A percentile compares a stretch with the other conserved stretches of the same genome.
These are phyloP conservation scores for Naegleria gruberi DNA, from an alignment of 208 protist species.

Conservation along the genomic window DNA sequence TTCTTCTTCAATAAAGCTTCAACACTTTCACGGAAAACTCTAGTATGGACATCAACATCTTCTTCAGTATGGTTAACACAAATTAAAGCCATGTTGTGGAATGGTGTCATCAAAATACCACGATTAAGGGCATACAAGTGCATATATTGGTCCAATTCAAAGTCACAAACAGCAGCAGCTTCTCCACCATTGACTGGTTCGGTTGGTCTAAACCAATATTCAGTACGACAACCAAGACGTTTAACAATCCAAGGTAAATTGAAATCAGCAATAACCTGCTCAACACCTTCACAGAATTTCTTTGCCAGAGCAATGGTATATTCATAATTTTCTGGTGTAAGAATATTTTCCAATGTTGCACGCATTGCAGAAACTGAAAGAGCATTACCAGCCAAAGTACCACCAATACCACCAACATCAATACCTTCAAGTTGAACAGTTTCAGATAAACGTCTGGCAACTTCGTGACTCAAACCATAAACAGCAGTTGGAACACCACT, in stretches of 20 bases:
- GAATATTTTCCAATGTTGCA: conserved; percentile 39
- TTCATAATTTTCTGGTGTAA: conserved; percentile 22
- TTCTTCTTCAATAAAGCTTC: conserved; percentile 1
- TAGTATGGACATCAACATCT: conserved; percentile 40
- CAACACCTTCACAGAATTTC: conserved; percentile 40
- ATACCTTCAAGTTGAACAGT: neutral
- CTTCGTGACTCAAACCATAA: conserved; percentile 41
- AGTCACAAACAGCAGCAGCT: conserved; percentile 35
- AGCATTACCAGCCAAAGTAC: conserved; percentile 45
- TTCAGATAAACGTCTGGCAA: conserved; percentile 8
- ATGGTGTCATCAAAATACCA: conserved; percentile 43
- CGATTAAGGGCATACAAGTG: conserved; percentile 43
- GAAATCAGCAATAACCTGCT: conserved; percentile 30
- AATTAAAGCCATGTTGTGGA: conserved; percentile 41
- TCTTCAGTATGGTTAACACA: conserved; percentile 38
- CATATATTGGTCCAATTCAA: conserved; percentile 40
- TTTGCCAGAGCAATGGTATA: conserved; percentile 15
- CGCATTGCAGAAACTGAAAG: conserved; percentile 43
- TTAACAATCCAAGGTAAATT: conserved; percentile 38
- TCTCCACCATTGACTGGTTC: conserved; percentile 35
- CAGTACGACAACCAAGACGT: conserved; percentile 40
- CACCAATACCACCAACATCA: conserved; percentile 45
- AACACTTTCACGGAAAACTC: conserved; percentile 35
- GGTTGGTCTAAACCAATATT: conserved; percentile 41
- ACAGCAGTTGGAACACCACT: conserved; percentile 43